A percentile compares a stretch with the other conserved stretches of the same genome.
phyloP scores from a whole-genome alignment of 2,329 filamentous ascomycete species.

The Ceratocystis huliohia region DNA sequence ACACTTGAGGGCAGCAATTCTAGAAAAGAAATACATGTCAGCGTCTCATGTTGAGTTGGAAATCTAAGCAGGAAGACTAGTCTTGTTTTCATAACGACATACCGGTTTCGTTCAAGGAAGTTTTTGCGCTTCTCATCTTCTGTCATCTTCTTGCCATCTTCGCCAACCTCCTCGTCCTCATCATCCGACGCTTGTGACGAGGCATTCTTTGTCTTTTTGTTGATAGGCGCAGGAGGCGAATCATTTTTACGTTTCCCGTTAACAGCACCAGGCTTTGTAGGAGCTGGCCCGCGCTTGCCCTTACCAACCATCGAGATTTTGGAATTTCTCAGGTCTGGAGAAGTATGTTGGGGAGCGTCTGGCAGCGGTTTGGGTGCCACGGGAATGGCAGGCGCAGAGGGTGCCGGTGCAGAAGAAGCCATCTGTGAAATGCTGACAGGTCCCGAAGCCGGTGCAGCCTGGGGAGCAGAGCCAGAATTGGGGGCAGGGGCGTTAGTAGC shows the following conservation, averaged over 20 bases:
- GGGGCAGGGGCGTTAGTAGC: background rate
- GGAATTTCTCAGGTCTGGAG: slow-evolving; percentile 21
- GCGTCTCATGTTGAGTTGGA: slow-evolving; percentile 22
- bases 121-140: slow-evolving; percentile 98
- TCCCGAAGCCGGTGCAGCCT: background rate
- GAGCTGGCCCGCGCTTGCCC: slow-evolving; percentile 9
- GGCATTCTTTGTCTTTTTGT: slow-evolving; percentile 62
- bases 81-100: slow-evolving; percentile 29
- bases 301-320: background rate
- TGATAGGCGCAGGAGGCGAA: slow-evolving; percentile 39
- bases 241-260: slow-evolving; percentile 49
- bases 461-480: background rate
- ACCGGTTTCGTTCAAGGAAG: slow-evolving; percentile 93
- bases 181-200: slow-evolving; percentile 28
- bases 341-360: slow-evolving; percentile 32
- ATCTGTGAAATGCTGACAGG: slow-evolving; percentile 5
- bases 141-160: slow-evolving; percentile 68
- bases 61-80: slow-evolving; percentile 4
- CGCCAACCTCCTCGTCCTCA: slow-evolving; percentile 29
- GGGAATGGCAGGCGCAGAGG: slow-evolving; percentile 33
- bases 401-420: background rate
- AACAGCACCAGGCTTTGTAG: slow-evolving; percentile 37
- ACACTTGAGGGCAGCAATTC: slow-evolving; percentile 91
- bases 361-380: slow-evolving; percentile 39
- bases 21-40: slow-evolving; percentile 29